phyloP scores from a whole-genome alignment of 805 yeast species.

The Candida montana region DNA sequence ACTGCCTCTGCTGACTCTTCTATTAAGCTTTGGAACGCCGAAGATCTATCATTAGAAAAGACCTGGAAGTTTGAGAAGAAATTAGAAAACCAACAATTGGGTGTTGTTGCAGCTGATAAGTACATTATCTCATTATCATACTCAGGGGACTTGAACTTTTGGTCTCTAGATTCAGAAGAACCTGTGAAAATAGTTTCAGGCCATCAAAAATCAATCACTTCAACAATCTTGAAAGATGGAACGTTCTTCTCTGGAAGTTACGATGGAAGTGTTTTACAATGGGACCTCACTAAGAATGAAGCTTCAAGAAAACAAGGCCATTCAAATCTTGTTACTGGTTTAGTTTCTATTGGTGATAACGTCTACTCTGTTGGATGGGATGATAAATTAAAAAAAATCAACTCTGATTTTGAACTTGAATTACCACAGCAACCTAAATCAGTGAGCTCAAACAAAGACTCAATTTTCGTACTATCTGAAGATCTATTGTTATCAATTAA shows the following conservation, averaged over 20 bases:
- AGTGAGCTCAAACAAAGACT: constrained; percentile 32
- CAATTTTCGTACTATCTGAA: constrained; percentile 35
- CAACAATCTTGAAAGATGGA: constrained; percentile 32
- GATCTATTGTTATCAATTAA: constrained; percentile 31
- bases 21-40: constrained; percentile 59
- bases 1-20: constrained; percentile 83
- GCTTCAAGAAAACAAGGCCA: constrained; percentile 44
- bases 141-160: constrained; percentile 66
- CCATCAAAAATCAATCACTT: constrained; percentile 79
- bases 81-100: constrained; percentile 69
- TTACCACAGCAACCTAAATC: constrained; percentile 48
- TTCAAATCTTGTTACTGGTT: constrained; percentile 58
- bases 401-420: constrained; percentile 25
- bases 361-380: constrained; percentile 83
- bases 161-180: constrained; percentile 33
- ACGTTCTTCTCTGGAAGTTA: constrained; percentile 61
- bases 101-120: constrained; percentile 63
- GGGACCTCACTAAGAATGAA: constrained; percentile 42
- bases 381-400: constrained; percentile 51
- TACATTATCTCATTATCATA: constrained; percentile 60
- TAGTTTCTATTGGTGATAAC: constrained; percentile 29
- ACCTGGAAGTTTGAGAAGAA: constrained; percentile 46
- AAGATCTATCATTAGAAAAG: constrained; percentile 35
- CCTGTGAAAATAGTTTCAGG: constrained; percentile 47
- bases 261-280: constrained; percentile 68